Base-by-base conservation (phyloP, 2,329 filamentous ascomycete genomes). In the Hymenoscyphus albidus region DNA sequence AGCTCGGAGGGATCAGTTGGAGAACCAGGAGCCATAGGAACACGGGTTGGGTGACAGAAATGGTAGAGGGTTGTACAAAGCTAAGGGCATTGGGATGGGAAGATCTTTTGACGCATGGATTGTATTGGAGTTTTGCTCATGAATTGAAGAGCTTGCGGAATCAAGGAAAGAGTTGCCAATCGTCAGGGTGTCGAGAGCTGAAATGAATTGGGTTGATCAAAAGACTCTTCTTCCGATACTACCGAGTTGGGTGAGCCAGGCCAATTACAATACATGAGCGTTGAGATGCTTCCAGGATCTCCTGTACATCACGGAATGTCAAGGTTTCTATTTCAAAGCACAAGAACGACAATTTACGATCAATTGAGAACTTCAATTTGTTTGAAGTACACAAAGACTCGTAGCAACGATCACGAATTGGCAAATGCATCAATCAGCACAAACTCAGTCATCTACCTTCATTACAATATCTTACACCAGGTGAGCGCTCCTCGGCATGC, bases 1-100 rank as follows among this genome's bases (percentile, higher is more conserved):
- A 77, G 88, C 88, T 77, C 84, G 92, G 78, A 88, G 89, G 76
- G 88, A 88, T 66, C 84, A 88, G 77, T 81, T 79, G 72, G 78
- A 76, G 73, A 74, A 75, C 66, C 74, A 74, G 40, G 64, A 67
- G 44, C 32, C 65, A 7, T 59, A 42, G 32, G 44, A 22, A 40
- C 3, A 27, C 18, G 48, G 48, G 13, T 27, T 51, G n/a, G 18
- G 44, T 38, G 44, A 16, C 7, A 31, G 60, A n/a, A 51, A 44
- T 14, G 16, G 22, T 14, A 27, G 58, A n/a, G 13, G 32, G n/a
- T 62, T 62, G 61, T 62, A 62, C 61, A 58, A 58, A 58, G 40
- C 7, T 58, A 35, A 31, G 18, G 61, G 44, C 32, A 38, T 32
- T 35, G 22, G 35, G 54, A 62, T 18, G 31, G 35, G 59, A 61